Evolutionary conservation across 371 early-diverging fungal species (phyloP).

Genomic region (Mycotypha africana): DNA sequence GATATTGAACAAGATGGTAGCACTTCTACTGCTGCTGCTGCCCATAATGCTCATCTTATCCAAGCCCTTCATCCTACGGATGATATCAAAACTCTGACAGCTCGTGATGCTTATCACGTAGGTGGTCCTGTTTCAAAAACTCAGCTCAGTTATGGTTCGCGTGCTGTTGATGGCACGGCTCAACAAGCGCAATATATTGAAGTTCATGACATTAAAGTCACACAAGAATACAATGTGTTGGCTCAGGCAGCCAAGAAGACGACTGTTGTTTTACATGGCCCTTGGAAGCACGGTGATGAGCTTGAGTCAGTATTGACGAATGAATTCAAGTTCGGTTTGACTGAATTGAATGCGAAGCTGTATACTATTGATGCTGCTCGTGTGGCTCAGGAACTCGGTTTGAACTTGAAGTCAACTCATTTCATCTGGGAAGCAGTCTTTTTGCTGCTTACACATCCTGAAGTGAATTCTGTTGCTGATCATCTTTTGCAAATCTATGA

Average conservation of each 20-base stretch:
- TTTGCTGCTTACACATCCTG: slow-evolving; percentile 30
- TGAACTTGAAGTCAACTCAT: slow-evolving; percentile 42
- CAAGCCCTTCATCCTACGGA: slow-evolving; percentile 24
- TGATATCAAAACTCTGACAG: slow-evolving; percentile 30
- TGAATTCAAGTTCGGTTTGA: slow-evolving; percentile 59
- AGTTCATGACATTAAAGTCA: slow-evolving; percentile 60
- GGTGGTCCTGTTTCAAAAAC: slow-evolving; percentile 53
- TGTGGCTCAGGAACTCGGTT: slow-evolving; percentile 59
- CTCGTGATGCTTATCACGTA: slow-evolving; percentile 55
- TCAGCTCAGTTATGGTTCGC: slow-evolving; percentile 39
- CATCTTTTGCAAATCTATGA: slow-evolving; percentile 24
- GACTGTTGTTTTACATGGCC: slow-evolving; percentile 60
- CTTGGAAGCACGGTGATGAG: slow-evolving; percentile 63
- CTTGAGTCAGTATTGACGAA: slow-evolving; percentile 63
- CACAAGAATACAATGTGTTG: slow-evolving; percentile 60
- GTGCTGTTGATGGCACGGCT: slow-evolving; percentile 15
- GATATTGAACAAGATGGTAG: slow-evolving; percentile 50
- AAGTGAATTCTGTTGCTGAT: slow-evolving; percentile 3
- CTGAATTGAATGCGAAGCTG: slow-evolving; percentile 54
- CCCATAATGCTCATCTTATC: slow-evolving; percentile 43
- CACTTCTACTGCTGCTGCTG: slow-evolving; percentile 46
- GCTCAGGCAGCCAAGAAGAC: slow-evolving; percentile 51
- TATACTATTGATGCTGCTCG: slow-evolving; percentile 60
- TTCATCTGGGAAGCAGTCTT: slow-evolving; percentile 60
- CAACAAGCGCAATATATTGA: slow-evolving; percentile 51